These are phyloP conservation scores for Teratosphaeria viscida DNA, from an alignment of 2,329 filamentous ascomycete species.

Conservation along the genomic window DNA sequence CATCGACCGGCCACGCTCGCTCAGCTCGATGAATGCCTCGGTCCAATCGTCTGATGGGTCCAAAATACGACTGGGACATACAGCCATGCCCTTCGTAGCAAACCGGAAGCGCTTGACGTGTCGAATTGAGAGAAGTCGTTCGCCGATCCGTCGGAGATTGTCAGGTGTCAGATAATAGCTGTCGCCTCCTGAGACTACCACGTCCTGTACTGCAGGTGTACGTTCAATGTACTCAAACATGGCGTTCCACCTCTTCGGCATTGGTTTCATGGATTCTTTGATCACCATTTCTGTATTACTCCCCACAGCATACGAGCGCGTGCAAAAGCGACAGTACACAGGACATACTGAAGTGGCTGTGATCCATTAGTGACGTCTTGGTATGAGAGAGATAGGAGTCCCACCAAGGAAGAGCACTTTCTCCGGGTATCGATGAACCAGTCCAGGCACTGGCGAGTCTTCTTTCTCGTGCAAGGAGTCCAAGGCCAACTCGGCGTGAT, in stretches of 20 bases:
- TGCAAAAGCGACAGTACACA: slow-evolving; percentile 54
- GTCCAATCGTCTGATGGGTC: slow-evolving; percentile 46
- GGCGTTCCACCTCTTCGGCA: slow-evolving; percentile 43
- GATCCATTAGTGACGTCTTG: slow-evolving; percentile 1
- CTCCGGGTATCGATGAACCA: slow-evolving; percentile 55
- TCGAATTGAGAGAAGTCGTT: slow-evolving; percentile 45
- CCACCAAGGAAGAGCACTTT: slow-evolving; percentile 52
- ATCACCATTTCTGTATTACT: slow-evolving; percentile 43
- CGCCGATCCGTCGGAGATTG: slow-evolving; percentile 44
- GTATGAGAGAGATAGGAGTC: slow-evolving; percentile 7
- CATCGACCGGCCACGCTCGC: slow-evolving; percentile 38
- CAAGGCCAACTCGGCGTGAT: slow-evolving; percentile 45
- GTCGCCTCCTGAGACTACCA: slow-evolving; percentile 55
- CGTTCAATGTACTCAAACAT: slow-evolving; percentile 48
- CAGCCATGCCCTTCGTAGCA: slow-evolving; percentile 52
- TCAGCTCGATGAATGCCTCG: slow-evolving; percentile 41
- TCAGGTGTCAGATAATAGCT: slow-evolving; percentile 47
- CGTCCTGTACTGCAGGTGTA: slow-evolving; percentile 42
- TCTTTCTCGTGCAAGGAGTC: slow-evolving; percentile 50
- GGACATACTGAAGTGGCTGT: slow-evolving; percentile 51
- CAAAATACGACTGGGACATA: slow-evolving; percentile 46
- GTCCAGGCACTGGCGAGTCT: slow-evolving; percentile 46
- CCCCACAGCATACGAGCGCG: slow-evolving; percentile 50
- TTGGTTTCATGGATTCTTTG: slow-evolving; percentile 18
- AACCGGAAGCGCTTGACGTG: slow-evolving; percentile 52